Evolutionary conservation across 495 filamentous ascomycete species (phyloP).

Genomic region (Aspergillus taichungensis): DNA sequence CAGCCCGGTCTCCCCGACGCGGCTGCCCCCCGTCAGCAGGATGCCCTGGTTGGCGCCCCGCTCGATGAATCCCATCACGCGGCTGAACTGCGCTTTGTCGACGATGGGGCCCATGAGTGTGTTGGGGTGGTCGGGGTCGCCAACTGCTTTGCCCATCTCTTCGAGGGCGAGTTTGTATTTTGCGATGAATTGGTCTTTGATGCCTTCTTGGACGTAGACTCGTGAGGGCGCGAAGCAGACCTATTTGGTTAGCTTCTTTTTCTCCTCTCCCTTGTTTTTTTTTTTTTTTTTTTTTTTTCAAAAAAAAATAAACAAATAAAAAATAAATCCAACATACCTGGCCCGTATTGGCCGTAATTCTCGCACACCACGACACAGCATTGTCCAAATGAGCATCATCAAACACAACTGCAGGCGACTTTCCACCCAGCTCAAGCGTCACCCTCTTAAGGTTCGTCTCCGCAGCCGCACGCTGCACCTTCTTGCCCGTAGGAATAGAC

Average conservation of each 20-base stretch:
- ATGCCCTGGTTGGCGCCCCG: slow-evolving; percentile 60
- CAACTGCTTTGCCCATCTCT: too few relatives aligned
- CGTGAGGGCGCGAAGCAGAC: background rate
- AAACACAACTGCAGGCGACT: slow-evolving; percentile 30
- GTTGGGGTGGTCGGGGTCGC: too few relatives aligned
- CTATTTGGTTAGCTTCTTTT: background rate
- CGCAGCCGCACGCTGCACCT: slow-evolving; percentile 15
- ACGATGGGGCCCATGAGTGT: slow-evolving; percentile 42
- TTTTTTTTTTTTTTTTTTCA: too few relatives aligned
- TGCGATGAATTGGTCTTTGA: too few relatives aligned
- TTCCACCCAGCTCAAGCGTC: slow-evolving; percentile 33
- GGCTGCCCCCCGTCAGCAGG: slow-evolving; percentile 3
- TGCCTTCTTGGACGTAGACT: slow-evolving; percentile 4
- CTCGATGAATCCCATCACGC: slow-evolving; percentile 84
- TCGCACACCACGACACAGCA: slow-evolving; percentile 2
- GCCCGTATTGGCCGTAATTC: background rate
- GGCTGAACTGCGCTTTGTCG: slow-evolving; percentile 71
- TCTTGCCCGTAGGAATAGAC: slow-evolving; percentile 4
- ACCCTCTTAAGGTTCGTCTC: slow-evolving; percentile 41
- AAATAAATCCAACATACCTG: background rate
- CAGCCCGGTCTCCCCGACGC: slow-evolving; percentile 22
- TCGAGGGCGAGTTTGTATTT: too few relatives aligned
- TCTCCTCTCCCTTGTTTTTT: too few relatives aligned
- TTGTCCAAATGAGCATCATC: slow-evolving; percentile 21
- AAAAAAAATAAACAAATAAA: slow-evolving; percentile 20